Evolutionary conservation across 441 rosid genomes (phyloP).

Genomic region (Populus hybrid): DNA sequence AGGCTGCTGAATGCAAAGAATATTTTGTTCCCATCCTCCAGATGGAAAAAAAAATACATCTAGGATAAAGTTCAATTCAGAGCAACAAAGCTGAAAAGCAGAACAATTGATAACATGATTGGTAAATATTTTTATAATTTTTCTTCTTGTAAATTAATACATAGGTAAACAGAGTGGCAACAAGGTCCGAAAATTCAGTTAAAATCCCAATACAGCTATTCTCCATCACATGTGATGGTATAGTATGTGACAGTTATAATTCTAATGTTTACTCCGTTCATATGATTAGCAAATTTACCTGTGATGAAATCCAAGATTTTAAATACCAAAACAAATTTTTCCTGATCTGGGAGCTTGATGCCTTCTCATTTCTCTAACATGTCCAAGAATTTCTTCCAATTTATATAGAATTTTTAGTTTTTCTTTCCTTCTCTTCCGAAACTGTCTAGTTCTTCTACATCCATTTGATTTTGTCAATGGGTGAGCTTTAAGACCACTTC

Average conservation of each 20-base stretch:
- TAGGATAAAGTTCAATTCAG: background rate
- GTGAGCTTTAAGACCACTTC: background rate
- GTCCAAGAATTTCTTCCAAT: background rate
- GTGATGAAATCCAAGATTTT: background rate
- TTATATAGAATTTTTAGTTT: too few relatives aligned
- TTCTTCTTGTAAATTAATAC: background rate
- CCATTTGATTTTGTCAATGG: background rate
- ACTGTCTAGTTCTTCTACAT: background rate
- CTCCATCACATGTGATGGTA: background rate
- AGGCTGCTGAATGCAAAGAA: background rate
- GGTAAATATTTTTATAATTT: background rate
- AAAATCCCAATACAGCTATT: background rate
- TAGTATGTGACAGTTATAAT: background rate
- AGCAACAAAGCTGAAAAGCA: background rate
- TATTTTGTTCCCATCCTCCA: background rate
- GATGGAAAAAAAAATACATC: background rate
- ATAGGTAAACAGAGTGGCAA: background rate
- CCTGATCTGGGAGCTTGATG: background rate
- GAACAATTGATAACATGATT: background rate
- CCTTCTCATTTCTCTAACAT: background rate
- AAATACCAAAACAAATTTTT: background rate
- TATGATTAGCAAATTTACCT: background rate
- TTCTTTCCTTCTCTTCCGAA: background rate
- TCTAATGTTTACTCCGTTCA: background rate
- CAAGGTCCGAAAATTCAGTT: background rate